These are phyloP conservation scores for Ciborinia camelliae DNA, from an alignment of 2,329 filamentous ascomycete genomes.

Conservation along the genomic window DNA sequence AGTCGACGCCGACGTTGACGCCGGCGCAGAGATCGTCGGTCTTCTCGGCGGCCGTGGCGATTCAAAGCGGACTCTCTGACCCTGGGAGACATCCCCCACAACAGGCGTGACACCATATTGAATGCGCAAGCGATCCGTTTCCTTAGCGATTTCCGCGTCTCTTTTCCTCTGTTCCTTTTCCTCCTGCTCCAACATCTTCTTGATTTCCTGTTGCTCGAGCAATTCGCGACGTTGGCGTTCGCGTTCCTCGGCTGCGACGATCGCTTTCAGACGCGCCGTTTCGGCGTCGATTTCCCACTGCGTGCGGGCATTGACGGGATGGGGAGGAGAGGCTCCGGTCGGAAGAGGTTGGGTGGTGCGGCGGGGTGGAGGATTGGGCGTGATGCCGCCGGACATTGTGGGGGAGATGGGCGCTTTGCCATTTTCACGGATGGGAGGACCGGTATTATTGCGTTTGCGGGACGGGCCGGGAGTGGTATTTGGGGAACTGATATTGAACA, in stretches of 20 bases:
- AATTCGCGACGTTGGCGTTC: conserved; percentile 50
- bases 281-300: conserved; percentile 64
- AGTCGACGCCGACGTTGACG: conserved; percentile 26
- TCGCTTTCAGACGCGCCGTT: conserved; percentile 47
- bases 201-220: conserved; percentile 54
- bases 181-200: conserved; percentile 64
- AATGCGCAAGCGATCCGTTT: conserved; percentile 75
- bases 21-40: conserved; percentile 20
- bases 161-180: conserved; percentile 55
- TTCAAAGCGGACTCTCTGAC: not conserved
- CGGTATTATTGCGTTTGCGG: conserved; percentile 34
- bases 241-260: conserved; percentile 14
- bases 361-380: conserved; percentile 18
- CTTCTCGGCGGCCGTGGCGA: conserved; percentile 25
- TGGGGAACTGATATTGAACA: conserved; percentile 68
- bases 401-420: conserved; percentile 23
- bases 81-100: not conserved
- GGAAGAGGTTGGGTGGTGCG: conserved; percentile 24
- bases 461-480: conserved; percentile 31
- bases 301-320: conserved; percentile 35
- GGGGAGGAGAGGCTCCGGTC: conserved; percentile 23
- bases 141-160: conserved; percentile 64
- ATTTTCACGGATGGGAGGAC: conserved; percentile 29
- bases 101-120: conserved; percentile 53
- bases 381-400: conserved; percentile 33